Conservation (phyloP, 768 basidiomycete species). For the Boletus rubroflammeus region DNA sequence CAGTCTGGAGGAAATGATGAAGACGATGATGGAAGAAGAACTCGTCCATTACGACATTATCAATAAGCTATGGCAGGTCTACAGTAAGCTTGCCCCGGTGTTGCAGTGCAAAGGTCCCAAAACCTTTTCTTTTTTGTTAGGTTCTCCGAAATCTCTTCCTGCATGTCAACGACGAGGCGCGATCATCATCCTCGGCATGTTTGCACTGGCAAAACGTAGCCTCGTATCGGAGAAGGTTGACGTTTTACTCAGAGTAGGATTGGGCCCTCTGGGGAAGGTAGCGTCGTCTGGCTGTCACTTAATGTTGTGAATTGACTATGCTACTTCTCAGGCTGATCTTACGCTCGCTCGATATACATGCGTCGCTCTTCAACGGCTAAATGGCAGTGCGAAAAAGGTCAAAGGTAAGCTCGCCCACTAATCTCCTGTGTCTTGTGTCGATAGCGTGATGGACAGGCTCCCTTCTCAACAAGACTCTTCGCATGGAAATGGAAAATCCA, state of each 20-base stretch:
- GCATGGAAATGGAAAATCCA: conserved; percentile 81
- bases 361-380: conserved; percentile 85
- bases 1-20: conserved; percentile 94
- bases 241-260: conserved; percentile 76
- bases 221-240: conserved; percentile 84
- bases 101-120: not conserved
- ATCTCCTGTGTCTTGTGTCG: not conserved
- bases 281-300: conserved; percentile 1
- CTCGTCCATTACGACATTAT: conserved; percentile 83
- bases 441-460: conserved; percentile 54
- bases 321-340: conserved; percentile 62
- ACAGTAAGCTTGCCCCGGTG: conserved; percentile 54
- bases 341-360: conserved; percentile 92
- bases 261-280: conserved; percentile 84
- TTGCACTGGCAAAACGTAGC: conserved; percentile 77
- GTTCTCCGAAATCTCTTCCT: conserved; percentile 70
- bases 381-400: conserved; percentile 94
- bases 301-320: not conserved
- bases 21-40: conserved; percentile 90
- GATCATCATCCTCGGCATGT: conserved; percentile 96
- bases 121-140: conserved; percentile 36
- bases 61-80: conserved; percentile 92
- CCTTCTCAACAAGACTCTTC: conserved; percentile 77
- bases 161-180: conserved; percentile 88
- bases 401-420: conserved; percentile 56